A percentile compares a stretch with the other conserved stretches of the same genome.
These are phyloP conservation scores for Penicillium psychrofluorescens DNA, from an alignment of 495 filamentous ascomycete genomes.

Conservation along the genomic window DNA sequence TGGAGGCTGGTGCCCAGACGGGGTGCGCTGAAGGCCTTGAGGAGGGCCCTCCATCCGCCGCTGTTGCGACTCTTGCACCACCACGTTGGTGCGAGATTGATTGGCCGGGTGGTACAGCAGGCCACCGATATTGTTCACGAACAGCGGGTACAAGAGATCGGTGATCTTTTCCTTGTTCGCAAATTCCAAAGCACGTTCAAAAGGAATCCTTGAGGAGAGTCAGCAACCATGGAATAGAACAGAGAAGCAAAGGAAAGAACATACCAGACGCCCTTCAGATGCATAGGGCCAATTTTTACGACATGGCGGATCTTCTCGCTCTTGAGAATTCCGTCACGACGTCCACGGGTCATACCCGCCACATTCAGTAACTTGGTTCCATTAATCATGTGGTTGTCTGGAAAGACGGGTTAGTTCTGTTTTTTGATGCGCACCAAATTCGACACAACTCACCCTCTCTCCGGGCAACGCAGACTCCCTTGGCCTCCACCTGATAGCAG, in stretches of 20 bases:
- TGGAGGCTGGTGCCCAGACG: conserved; percentile 58
- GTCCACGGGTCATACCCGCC: conserved; percentile 93
- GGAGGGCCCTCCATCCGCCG: conserved; percentile 49
- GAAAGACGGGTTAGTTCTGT: conserved; percentile 1
- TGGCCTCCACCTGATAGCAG: conserved; percentile 96
- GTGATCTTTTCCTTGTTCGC: conserved; percentile 99
- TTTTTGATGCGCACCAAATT: neutral
- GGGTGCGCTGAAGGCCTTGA: conserved; percentile 25
- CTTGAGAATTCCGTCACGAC: conserved; percentile 93
- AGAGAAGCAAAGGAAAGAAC: conserved; percentile 14
- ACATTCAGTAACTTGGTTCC: conserved; percentile 96
- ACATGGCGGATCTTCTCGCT: conserved; percentile 96
- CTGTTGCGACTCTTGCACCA: conserved; percentile 80
- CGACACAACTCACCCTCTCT: conserved; percentile 64
- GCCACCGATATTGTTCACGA: conserved; percentile 95
- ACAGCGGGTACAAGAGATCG: conserved; percentile 87
- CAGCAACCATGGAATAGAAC: neutral
- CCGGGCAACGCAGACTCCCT: conserved; percentile 91
- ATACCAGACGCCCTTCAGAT: conserved; percentile 97
- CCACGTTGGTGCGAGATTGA: conserved; percentile 68
- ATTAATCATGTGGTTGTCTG: conserved; percentile 99
- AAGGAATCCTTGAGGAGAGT: conserved; percentile 71
- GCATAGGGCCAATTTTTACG: conserved; percentile 98
- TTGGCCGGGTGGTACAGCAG: conserved; percentile 93
- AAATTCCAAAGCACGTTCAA: conserved; percentile 91